A percentile compares a stretch with the other conserved stretches of the same genome.
phyloP scores from a whole-genome alignment of 441 rosid genomes.

The Adansonia rubrostipa region DNA sequence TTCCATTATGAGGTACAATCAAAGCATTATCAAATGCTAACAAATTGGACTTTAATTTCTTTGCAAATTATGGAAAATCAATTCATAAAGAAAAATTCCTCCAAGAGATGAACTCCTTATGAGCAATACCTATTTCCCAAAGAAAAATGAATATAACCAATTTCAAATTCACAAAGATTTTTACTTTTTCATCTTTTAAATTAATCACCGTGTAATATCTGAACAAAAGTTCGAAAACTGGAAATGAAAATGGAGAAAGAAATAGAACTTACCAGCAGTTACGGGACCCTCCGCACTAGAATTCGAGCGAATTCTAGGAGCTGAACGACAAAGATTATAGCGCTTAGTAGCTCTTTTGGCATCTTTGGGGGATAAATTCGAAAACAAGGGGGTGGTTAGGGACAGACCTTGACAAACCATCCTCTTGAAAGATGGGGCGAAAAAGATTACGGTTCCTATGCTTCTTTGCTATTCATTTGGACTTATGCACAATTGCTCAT shows the following conservation, averaged over 20 bases:
- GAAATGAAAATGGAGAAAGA: neutral
- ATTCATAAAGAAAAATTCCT: no score
- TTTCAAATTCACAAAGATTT: no score
- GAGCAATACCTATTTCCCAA: no score
- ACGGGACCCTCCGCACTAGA: constrained; percentile 35
- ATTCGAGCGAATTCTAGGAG: constrained; percentile 34
- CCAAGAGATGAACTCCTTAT: no score
- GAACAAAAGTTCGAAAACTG: neutral
- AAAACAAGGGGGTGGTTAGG: constrained; percentile 30
- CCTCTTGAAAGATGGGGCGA: constrained; percentile 18
- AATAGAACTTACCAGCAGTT: constrained; percentile 34
- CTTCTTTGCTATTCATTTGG: neutral
- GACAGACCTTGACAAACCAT: constrained; percentile 42
- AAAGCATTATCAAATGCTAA: neutral
- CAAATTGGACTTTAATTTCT: neutral
- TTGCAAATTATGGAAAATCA: neutral
- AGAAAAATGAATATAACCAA: no score
- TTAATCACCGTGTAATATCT: neutral
- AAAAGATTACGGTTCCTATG: neutral
- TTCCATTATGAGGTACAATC: neutral
- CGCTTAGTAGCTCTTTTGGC: constrained; percentile 23
- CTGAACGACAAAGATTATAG: neutral
- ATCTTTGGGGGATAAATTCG: constrained; percentile 31
- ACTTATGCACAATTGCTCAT: neutral
- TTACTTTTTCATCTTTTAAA: no score